Evolutionary conservation across 352 stramenopile genomes (phyloP).

Genomic region (Phytophthora citrophthora): DNA sequence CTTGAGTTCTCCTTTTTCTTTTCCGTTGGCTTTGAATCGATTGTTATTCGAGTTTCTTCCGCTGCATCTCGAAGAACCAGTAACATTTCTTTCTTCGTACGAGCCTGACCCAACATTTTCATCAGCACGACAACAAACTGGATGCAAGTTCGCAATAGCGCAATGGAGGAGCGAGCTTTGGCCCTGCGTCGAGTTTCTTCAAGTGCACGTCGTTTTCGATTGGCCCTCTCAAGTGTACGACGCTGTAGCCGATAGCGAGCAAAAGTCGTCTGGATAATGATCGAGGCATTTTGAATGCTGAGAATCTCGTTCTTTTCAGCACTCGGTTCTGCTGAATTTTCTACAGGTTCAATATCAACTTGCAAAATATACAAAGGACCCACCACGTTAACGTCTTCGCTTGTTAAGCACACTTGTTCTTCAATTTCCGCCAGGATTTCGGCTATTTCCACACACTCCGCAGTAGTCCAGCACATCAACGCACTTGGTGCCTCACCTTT

Average conservation of each 20-base stretch:
- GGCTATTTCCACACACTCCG: slow-evolving; percentile 10
- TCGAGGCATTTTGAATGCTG: slow-evolving; percentile 34
- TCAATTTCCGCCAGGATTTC: slow-evolving; percentile 28
- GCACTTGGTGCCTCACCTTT: slow-evolving; percentile 30
- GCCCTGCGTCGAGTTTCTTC: slow-evolving; percentile 27
- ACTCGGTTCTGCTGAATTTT: background rate
- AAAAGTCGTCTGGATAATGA: slow-evolving; percentile 45
- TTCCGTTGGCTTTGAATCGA: background rate
- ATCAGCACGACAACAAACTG: slow-evolving; percentile 48
- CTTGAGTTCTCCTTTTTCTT: background rate
- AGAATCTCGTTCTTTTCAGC: slow-evolving; percentile 17
- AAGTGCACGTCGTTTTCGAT: slow-evolving; percentile 9
- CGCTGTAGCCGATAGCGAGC: slow-evolving; percentile 19
- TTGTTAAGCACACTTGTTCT: slow-evolving; percentile 35
- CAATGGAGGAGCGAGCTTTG: slow-evolving; percentile 20
- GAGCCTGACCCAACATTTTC: slow-evolving; percentile 30
- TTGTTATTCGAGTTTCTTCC: slow-evolving; percentile 40
- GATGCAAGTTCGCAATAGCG: slow-evolving; percentile 33
- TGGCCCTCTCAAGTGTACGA: slow-evolving; percentile 9
- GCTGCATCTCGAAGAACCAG: slow-evolving; percentile 41
- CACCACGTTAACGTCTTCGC: slow-evolving; percentile 41
- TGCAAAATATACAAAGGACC: background rate
- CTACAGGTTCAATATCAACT: background rate
- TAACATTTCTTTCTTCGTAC: slow-evolving; percentile 51
- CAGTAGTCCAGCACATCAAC: slow-evolving; percentile 32